Evolutionary conservation across 345 rosid genomes (phyloP).

Genomic region (Anastatica hierochuntica): DNA sequence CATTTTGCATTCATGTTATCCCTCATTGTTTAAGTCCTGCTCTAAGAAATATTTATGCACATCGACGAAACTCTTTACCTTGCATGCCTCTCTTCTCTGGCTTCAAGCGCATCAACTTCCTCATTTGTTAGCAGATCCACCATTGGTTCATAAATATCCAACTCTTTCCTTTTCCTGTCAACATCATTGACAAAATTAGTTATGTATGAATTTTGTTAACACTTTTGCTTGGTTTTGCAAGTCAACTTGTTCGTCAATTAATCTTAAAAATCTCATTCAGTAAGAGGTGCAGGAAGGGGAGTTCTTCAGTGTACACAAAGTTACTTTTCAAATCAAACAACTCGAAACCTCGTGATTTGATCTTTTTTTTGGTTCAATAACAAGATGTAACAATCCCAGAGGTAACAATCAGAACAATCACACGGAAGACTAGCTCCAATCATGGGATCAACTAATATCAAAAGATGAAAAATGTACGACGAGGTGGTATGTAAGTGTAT

Average conservation of each 20-base stretch:
- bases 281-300: neutral
- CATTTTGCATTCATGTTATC: neutral
- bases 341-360: neutral
- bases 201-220: neutral
- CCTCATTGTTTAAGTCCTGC: no score
- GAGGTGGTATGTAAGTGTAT: neutral
- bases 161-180: conserved; percentile 87
- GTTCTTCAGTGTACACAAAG: no score
- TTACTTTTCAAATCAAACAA: neutral
- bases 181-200: conserved; percentile 3
- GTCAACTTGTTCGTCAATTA: neutral
- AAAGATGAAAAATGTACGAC: neutral
- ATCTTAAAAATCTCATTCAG: neutral
- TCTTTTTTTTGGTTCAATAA: neutral
- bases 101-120: conserved; percentile 80
- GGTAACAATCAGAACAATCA: conserved; percentile 5
- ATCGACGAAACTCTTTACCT: conserved; percentile 28
- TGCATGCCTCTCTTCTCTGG: conserved; percentile 57
- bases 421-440: no score
- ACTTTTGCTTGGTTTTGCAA: neutral
- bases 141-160: conserved; percentile 71
- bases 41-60: no score
- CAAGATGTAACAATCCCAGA: neutral
- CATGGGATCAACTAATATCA: neutral
- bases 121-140: conserved; percentile 72